phyloP scores from a whole-genome alignment of 1,284 basidiomycete genomes.

The Hortiboletus rubellus region DNA sequence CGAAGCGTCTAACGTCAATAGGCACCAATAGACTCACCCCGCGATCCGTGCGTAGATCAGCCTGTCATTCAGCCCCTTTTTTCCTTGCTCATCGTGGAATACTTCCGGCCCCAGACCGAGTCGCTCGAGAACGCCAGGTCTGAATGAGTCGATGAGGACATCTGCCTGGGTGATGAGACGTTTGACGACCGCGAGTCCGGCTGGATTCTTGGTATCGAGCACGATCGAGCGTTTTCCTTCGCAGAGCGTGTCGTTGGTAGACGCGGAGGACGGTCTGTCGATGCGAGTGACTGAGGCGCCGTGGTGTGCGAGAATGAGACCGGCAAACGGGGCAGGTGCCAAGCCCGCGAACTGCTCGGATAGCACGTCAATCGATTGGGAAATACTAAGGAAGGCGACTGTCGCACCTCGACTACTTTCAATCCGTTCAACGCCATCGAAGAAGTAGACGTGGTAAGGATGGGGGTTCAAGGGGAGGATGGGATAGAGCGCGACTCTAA shows the following conservation, averaged over 20 bases:
- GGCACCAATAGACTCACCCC: conserved; percentile 47
- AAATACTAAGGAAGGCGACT: not conserved
- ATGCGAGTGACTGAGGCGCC: conserved; percentile 79
- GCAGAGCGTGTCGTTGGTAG: conserved; percentile 55
- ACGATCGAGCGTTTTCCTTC: conserved; percentile 75
- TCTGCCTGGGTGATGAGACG: conserved; percentile 68
- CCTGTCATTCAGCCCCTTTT: conserved; percentile 55
- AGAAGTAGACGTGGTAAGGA: not conserved
- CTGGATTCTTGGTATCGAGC: conserved; percentile 61
- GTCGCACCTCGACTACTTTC: conserved; percentile 56
- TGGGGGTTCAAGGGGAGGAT: not conserved
- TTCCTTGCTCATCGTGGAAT: conserved; percentile 51
- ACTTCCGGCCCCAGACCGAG: conserved; percentile 76
- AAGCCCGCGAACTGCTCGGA: conserved; percentile 73
- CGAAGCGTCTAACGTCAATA: not conserved
- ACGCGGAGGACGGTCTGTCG: conserved; percentile 52
- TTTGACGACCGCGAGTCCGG: conserved; percentile 59
- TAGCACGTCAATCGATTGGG: not conserved
- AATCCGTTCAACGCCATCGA: conserved; percentile 53
- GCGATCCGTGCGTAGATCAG: conserved; percentile 66
- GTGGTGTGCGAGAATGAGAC: conserved; percentile 79
- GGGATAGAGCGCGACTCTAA: not conserved
- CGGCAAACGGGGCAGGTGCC: conserved; percentile 79
- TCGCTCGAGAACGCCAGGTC: conserved; percentile 80
- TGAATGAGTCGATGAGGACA: conserved; percentile 80